phyloP scores from a whole-genome alignment of 2,329 filamentous ascomycete species.

The Alternaria infectoria region DNA sequence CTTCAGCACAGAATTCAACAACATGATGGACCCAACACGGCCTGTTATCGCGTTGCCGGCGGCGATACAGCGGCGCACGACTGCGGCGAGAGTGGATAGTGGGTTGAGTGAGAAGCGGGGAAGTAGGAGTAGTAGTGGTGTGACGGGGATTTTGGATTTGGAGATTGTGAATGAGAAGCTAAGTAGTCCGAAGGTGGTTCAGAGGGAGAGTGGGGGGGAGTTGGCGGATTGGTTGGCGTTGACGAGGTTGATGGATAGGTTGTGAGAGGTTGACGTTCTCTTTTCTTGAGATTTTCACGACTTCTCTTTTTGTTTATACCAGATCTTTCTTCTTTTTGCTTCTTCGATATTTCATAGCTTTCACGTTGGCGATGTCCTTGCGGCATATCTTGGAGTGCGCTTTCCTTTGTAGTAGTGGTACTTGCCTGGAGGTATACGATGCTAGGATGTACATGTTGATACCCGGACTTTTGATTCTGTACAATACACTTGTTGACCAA shows the following conservation, averaged over 20 bases:
- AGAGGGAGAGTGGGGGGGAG: conserved; percentile 11
- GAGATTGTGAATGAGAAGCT: conserved; percentile 3
- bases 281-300: not conserved
- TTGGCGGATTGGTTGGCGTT: conserved; percentile 23
- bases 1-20: conserved; percentile 1
- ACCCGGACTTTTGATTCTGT: not conserved
- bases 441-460: not conserved
- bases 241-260: conserved; percentile 18
- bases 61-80: not conserved
- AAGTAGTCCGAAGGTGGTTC: not conserved
- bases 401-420: not conserved
- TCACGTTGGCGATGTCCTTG: not conserved
- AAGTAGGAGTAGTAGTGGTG: not conserved
- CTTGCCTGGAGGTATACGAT: not conserved
- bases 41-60: not conserved
- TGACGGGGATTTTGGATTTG: conserved; percentile 14
- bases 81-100: conserved; percentile 10
- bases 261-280: not conserved
- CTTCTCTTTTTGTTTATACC: not conserved
- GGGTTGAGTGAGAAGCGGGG: conserved; percentile 5
- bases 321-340: not conserved
- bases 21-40: not conserved
- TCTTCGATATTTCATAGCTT: not conserved
- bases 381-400: not conserved
- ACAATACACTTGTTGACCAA: not conserved